Evolutionary conservation across 2,329 filamentous ascomycete species (phyloP), one percentile per base, ranked within the genome.

Genomic region (Neofusicoccum parvum): DNA sequence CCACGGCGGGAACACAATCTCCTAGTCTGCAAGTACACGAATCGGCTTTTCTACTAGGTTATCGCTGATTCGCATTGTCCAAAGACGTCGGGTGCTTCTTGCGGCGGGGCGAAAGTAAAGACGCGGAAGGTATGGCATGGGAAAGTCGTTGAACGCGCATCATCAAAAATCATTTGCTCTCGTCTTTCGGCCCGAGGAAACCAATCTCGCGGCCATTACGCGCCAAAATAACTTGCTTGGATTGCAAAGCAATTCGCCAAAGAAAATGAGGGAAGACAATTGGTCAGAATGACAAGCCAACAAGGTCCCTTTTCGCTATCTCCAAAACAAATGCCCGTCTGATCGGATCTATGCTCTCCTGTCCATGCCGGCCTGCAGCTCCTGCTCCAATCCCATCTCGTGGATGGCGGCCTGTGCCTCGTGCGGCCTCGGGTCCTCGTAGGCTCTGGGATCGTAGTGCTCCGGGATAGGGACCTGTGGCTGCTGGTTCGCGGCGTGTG

Each of bases 381-480:
- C 65, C 62, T 64, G 43, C 62, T 67, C 65, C 62, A 67, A 46
- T 27, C 60, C 65, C 65, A 59, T 60, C 4, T 66, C 59, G 17
- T 56, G 39, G 7, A 63, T 41, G 11, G 48, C 5, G 15, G 36
- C 39, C 7, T 60, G 74, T 34, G 80, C 77, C 73, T 87, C 85
- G 75, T 89, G 86, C 53, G 87, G 87, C 69, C 87, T 80, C 12
- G 87, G 87, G 67, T 89, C 85, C 72, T 89, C 86, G 67, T 86
- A 84, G 66, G 81, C 81, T 72, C 84, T 82, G 64, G 85, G 81
- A 68, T 85, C 82, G 70, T 86, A 85, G 71, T 86, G 81, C 48
- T 88, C 83, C 11, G 87, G 87, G 68, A 90, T 89, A 3, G 87
- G 87, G 41, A 89, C 85, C 67, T 86, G 84, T 63, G 73, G 68